Conservation (phyloP, 2,329 filamentous ascomycete genomes). For the Cladorrhinum sp. region DNA sequence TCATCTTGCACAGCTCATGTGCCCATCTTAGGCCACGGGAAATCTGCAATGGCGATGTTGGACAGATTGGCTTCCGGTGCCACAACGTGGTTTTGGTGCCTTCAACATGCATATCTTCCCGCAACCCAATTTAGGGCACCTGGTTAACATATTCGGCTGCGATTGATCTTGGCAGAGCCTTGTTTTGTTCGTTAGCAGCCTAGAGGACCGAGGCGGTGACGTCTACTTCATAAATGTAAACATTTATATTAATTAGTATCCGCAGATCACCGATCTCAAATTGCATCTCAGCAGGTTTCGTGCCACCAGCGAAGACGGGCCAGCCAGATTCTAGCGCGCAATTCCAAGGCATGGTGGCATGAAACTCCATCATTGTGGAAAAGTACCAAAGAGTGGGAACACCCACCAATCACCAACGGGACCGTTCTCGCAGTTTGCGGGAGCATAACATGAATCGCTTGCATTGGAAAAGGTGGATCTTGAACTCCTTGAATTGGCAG, state of each 20-base stretch:
- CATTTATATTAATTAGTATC: background rate
- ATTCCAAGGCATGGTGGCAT: background rate
- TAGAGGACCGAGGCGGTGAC: background rate
- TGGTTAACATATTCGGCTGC: background rate
- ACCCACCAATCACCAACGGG: slow-evolving; percentile 9
- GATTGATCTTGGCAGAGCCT: too few relatives aligned
- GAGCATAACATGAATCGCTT: background rate
- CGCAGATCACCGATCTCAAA: background rate
- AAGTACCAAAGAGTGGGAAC: slow-evolving; percentile 5
- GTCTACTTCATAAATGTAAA: background rate
- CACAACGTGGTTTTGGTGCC: background rate
- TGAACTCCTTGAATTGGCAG: background rate
- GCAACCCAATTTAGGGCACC: background rate
- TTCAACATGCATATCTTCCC: background rate
- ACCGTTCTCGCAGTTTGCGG: slow-evolving; percentile 3
- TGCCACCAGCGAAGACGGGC: background rate
- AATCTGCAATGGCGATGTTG: too few relatives aligned
- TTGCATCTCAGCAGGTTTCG: background rate
- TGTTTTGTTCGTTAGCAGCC: too few relatives aligned
- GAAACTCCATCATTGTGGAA: slow-evolving; percentile 7
- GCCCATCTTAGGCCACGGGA: too few relatives aligned
- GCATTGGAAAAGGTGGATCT: slow-evolving; percentile 1
- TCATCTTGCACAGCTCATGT: background rate
- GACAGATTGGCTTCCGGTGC: background rate
- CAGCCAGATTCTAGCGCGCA: background rate